phyloP scores from a whole-genome alignment of 2,329 filamentous ascomycete species.

The Huntiella omanensis region DNA sequence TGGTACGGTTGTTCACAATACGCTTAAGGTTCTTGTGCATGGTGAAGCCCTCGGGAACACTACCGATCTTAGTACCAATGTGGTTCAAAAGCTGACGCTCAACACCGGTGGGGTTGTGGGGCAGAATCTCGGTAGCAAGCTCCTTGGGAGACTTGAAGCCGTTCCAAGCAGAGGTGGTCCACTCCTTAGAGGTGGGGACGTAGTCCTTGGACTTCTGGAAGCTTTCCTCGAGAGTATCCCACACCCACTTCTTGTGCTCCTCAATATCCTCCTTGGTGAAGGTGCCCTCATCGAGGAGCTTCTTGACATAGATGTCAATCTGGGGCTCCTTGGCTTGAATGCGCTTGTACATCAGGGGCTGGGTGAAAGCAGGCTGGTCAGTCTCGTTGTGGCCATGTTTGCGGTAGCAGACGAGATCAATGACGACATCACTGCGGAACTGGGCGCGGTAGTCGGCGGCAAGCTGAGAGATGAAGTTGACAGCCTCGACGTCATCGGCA shows the following conservation, averaged over 20 bases:
- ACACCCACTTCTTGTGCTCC: conserved; percentile 99
- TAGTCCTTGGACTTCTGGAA: conserved; percentile 97
- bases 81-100: conserved; percentile 54
- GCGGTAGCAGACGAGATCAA: conserved; percentile 96
- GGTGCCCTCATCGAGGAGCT: conserved; percentile 77
- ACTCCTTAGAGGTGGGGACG: conserved; percentile 88
- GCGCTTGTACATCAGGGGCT: conserved; percentile 98
- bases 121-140: conserved; percentile 79
- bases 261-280: conserved; percentile 97
- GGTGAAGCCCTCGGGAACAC: conserved; percentile 65
- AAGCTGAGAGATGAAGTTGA: conserved; percentile 95
- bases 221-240: conserved; percentile 96
- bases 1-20: conserved; percentile 75
- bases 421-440: conserved; percentile 96
- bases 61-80: conserved; percentile 65
- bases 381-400: conserved; percentile 99
- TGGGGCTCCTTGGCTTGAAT: conserved; percentile 71
- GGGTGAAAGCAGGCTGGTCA: conserved; percentile 98
- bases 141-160: conserved; percentile 99
- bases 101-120: conserved; percentile 75
- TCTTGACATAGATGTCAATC: conserved; percentile 78
- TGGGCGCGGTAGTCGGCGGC: conserved; percentile 95
- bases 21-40: conserved; percentile 93
- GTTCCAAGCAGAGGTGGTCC: conserved; percentile 97
- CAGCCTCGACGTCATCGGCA: conserved; percentile 90